Percentiles rank a stretch among this genome's conserved stretches.
Evolutionary conservation across 2,329 filamentous ascomycete genomes (phyloP).

Genomic region (Aureobasidium sp.): DNA sequence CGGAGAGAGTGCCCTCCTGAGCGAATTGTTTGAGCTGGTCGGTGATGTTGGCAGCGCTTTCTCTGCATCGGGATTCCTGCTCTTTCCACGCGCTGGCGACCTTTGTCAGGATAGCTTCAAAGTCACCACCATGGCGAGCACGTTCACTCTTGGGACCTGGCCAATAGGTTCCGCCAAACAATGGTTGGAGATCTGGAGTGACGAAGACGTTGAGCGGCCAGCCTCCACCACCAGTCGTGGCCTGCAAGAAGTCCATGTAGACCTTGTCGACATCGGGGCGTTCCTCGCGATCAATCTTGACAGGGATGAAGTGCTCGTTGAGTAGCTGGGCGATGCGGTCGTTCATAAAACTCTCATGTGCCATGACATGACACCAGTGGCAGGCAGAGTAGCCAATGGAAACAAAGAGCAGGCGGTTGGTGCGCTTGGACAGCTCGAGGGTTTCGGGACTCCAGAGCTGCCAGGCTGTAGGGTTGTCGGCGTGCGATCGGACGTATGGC

Average conservation of each 20-base stretch:
- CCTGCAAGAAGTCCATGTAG: conserved; percentile 98
- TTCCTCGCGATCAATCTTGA: conserved; percentile 90
- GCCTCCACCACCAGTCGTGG: conserved; percentile 78
- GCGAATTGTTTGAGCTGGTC: conserved; percentile 77
- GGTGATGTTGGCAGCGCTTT: conserved; percentile 76
- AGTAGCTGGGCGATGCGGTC: conserved; percentile 69
- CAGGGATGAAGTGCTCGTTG: conserved; percentile 80
- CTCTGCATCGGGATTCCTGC: conserved; percentile 72
- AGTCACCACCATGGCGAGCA: conserved; percentile 53
- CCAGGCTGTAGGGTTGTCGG: conserved; percentile 80
- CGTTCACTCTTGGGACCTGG: conserved; percentile 61
- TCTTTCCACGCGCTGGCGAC: conserved; percentile 67
- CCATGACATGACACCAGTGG: conserved; percentile 88
- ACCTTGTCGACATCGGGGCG: conserved; percentile 89
- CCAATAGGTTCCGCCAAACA: conserved; percentile 97
- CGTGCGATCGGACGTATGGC: conserved; percentile 64
- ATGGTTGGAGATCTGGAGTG: conserved; percentile 82
- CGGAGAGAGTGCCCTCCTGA: conserved; percentile 65
- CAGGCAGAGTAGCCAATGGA: conserved; percentile 94
- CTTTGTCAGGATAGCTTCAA: conserved; percentile 75
- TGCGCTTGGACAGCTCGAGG: conserved; percentile 63
- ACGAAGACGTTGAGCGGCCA: conserved; percentile 98
- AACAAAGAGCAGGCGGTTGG: conserved; percentile 85
- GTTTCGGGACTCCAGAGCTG: conserved; percentile 76
- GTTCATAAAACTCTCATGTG: conserved; percentile 83